Conservation (phyloP, 345 rosid genomes). For the Kernera saxatilis region DNA sequence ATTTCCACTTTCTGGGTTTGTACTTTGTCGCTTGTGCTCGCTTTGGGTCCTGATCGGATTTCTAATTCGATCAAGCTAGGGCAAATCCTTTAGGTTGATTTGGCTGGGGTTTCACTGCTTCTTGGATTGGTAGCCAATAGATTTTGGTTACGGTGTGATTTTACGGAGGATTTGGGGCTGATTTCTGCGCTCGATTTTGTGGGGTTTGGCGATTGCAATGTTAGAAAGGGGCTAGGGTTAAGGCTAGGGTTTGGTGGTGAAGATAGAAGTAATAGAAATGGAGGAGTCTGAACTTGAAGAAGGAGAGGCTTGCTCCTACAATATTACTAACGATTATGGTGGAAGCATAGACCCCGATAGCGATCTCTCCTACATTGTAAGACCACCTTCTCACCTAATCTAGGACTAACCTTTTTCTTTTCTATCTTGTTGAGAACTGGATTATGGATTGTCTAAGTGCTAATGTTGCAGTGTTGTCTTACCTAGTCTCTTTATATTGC, state of each 20-base stretch:
- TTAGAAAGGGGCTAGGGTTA: slow-evolving; percentile 42
- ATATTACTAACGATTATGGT: slow-evolving; percentile 43
- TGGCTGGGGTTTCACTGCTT: neutral
- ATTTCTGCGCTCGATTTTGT: slow-evolving; percentile 20
- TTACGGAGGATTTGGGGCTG: slow-evolving; percentile 23
- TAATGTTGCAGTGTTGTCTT: slow-evolving; percentile 6
- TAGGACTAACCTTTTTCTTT: neutral
- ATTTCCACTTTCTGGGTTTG: slow-evolving; percentile 19
- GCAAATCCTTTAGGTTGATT: neutral
- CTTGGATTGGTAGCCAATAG: neutral
- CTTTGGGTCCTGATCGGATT: slow-evolving; percentile 11
- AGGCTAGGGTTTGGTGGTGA: slow-evolving; percentile 39
- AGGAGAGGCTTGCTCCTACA: slow-evolving; percentile 68
- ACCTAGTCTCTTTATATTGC: slow-evolving; percentile 2
- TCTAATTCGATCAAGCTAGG: slow-evolving; percentile 10
- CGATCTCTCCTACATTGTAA: slow-evolving; percentile 80
- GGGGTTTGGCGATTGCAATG: slow-evolving; percentile 39
- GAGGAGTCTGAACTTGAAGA: slow-evolving; percentile 71
- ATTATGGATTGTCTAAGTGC: neutral
- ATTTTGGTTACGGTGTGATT: neutral
- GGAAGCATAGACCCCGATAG: slow-evolving; percentile 60
- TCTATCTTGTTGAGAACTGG: neutral
- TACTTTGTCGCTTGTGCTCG: slow-evolving; percentile 3
- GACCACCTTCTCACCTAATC: slow-evolving; percentile 16
- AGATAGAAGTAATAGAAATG: slow-evolving; percentile 26